phyloP scores from a whole-genome alignment of 495 filamentous ascomycete species.

The Clavariopsis aquatica region DNA sequence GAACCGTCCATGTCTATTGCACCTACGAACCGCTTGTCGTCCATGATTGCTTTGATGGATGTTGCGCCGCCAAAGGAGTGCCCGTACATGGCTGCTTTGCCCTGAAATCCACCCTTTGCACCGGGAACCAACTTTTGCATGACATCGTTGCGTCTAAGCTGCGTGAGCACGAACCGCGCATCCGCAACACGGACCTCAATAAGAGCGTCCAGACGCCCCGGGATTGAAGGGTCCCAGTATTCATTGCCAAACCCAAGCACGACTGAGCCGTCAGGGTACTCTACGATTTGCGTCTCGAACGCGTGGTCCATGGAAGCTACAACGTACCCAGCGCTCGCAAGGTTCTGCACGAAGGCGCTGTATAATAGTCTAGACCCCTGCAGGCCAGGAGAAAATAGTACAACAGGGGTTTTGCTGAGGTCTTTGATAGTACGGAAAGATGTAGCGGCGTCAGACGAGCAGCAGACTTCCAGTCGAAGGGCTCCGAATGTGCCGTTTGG shows the following conservation, averaged over 20 bases:
- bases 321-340: conserved; percentile 28
- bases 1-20: conserved; percentile 55
- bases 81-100: conserved; percentile 37
- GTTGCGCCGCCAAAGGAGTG: conserved; percentile 61
- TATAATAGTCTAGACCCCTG: conserved; percentile 5
- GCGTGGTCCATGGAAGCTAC: conserved; percentile 55
- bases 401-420: not conserved
- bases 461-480: conserved; percentile 13
- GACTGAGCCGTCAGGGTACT: conserved; percentile 51
- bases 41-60: conserved; percentile 46
- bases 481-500: conserved; percentile 21
- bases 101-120: conserved; percentile 18
- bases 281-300: conserved; percentile 52
- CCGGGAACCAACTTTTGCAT: conserved; percentile 20
- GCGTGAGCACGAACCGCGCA: conserved; percentile 23
- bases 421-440: not conserved
- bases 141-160: conserved; percentile 6
- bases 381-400: conserved; percentile 32
- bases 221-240: conserved; percentile 43
- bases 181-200: conserved; percentile 16
- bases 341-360: conserved; percentile 21
- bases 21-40: conserved; percentile 48
- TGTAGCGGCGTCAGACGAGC: too few relatives aligned
- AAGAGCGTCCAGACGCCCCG: conserved; percentile 36
- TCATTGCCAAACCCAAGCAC: conserved; percentile 28